These are phyloP conservation scores for Trametes sanguinea DNA, from an alignment of 768 basidiomycete species.

Conservation along the genomic window DNA sequence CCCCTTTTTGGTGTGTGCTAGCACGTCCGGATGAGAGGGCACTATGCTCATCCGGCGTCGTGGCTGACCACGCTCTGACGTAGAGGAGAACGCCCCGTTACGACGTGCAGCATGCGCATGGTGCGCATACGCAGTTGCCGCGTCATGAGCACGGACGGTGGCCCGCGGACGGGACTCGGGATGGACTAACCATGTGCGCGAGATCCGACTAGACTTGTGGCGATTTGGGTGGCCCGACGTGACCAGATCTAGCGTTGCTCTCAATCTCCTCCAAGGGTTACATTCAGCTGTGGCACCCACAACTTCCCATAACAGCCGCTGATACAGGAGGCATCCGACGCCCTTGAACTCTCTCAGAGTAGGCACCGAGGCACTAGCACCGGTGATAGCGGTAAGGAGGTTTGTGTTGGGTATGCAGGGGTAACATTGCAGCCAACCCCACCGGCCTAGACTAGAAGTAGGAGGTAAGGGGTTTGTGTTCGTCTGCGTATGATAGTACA, in stretches of 20 bases:
- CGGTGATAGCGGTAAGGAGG: neutral
- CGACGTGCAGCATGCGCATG: no score
- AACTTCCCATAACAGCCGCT: neutral
- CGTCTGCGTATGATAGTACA: slow-evolving; percentile 10
- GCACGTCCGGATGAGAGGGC: no score
- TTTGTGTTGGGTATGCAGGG: slow-evolving; percentile 10
- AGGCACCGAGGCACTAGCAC: neutral
- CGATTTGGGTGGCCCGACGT: no score
- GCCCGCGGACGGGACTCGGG: no score
- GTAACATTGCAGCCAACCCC: slow-evolving; percentile 4
- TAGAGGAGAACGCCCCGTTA: neutral
- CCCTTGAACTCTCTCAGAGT: neutral
- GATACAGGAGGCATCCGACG: neutral
- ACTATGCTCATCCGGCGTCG: no score
- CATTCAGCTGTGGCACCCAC: neutral
- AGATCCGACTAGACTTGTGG: no score
- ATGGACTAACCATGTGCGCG: no score
- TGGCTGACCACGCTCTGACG: neutral
- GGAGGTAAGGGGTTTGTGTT: slow-evolving; percentile 3
- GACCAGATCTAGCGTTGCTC: no score
- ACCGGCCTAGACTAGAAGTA: neutral
- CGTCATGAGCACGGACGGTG: no score
- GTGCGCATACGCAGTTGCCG: no score
- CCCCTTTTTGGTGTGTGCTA: no score
- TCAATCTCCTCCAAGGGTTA: no score